Percentiles rank a stretch among this genome's conserved stretches.
Evolutionary conservation across 1,284 basidiomycete species (phyloP).

Genomic region (Sparassis latifolia): DNA sequence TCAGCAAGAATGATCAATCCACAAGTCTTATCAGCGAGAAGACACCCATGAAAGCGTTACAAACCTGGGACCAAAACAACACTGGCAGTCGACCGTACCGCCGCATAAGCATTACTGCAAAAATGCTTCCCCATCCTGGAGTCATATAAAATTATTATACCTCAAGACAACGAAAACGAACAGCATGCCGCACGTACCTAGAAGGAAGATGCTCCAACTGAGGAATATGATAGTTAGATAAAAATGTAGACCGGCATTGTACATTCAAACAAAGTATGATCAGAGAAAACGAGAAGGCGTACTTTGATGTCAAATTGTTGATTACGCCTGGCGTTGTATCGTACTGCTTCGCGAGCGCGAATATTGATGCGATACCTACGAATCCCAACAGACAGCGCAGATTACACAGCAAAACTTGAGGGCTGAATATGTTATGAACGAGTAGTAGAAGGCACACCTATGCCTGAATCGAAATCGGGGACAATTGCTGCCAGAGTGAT

Average conservation of each 20-base stretch:
- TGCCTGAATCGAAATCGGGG: constrained; percentile 64
- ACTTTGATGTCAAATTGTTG: constrained; percentile 62
- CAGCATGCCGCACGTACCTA: constrained; percentile 31
- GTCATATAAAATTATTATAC: neutral
- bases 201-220: constrained; percentile 65
- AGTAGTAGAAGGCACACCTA: constrained; percentile 33
- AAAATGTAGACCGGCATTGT: neutral
- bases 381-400: neutral
- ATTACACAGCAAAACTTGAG: neutral
- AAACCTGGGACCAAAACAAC: constrained; percentile 57
- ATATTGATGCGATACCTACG: constrained; percentile 52
- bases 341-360: constrained; percentile 50
- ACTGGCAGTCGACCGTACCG: constrained; percentile 55
- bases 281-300: constrained; percentile 12
- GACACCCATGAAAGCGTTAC: constrained; percentile 3
- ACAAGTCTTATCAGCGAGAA: neutral
- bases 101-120: constrained; percentile 54
- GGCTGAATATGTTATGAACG: neutral
- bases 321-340: constrained; percentile 52
- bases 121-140: constrained; percentile 52
- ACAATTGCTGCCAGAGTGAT: constrained; percentile 62
- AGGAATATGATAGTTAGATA: neutral
- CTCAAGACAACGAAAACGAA: neutral
- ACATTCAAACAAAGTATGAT: neutral
- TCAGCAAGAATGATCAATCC: neutral